Conservation (phyloP, 352 stramenopile species). For the Globisporangium recalcitrans region DNA sequence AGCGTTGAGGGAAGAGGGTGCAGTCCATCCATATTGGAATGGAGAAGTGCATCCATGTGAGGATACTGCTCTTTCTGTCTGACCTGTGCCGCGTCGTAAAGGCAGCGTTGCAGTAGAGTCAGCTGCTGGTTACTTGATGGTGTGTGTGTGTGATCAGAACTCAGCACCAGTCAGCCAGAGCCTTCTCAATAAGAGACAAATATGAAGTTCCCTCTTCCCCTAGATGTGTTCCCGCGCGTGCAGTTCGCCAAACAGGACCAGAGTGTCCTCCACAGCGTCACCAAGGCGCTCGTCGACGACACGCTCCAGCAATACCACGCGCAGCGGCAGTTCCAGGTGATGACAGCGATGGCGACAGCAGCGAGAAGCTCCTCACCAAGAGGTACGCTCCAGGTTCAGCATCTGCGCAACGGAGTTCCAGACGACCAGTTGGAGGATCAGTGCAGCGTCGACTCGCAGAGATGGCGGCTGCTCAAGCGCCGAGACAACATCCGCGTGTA, state of each 20-base stretch:
- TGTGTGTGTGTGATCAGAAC: too few species aligned
- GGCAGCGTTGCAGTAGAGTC: not conserved
- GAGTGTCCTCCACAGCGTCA: not conserved
- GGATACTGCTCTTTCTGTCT: too few species aligned
- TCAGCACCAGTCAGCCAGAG: not conserved
- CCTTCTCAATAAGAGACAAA: not conserved
- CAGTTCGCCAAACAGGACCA: slow-evolving; percentile 1
- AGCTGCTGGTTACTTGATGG: not conserved
- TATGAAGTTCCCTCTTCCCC: slow-evolving; percentile 6
- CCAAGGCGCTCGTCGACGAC: slow-evolving; percentile 1
- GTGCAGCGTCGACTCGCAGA: not conserved
- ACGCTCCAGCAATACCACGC: slow-evolving; percentile 1
- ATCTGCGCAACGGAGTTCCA: not conserved
- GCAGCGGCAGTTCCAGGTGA: not conserved
- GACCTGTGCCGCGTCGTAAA: too few species aligned
- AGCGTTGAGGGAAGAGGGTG: too few species aligned
- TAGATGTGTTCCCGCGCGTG: slow-evolving; percentile 3
- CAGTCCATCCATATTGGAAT: too few species aligned
- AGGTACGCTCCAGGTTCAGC: not conserved
- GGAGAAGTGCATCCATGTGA: too few species aligned
- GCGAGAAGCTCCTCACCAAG: not conserved
- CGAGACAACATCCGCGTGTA: slow-evolving; percentile 12
- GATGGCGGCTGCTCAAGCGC: slow-evolving; percentile 11
- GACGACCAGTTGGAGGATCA: not conserved
- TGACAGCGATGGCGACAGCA: not conserved